Evolutionary conservation across 805 yeast genomes (phyloP), one percentile per base, ranked within the genome.

Genomic region (Candida piceae): DNA sequence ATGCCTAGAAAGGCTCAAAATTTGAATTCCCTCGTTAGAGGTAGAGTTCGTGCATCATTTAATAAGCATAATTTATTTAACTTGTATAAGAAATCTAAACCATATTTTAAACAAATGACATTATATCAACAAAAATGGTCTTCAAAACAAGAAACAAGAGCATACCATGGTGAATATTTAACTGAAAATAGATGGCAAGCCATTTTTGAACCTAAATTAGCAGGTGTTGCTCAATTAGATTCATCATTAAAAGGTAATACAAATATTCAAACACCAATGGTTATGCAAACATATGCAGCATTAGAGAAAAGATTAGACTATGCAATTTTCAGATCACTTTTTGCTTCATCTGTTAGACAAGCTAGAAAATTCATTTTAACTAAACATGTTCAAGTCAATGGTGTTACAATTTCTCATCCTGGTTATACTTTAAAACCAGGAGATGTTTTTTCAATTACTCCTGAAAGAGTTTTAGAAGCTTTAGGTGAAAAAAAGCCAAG

Each of bases 131-230:
- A 90, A 62, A 87, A 88, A 63, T 93, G 95, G 90, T 64, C 72
- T 6, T 81, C 96, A 35, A 90, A 93, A 61, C 82, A 78, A 57
- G 96, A 89, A 57, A 81, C 97, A 7, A 77, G 98, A 64, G 82
- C 90, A 1, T 90, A 90, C 60, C 98, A 90, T 59, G 98, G 98
- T 50, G 97, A 93, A 55, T 86, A 83, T 58, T 60, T 90, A 38
- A 84, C 90, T 1, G 98, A 93, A 59, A 67, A 76, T 15, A 77
- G 89, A 56, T 84, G 88, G 81, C 82, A 83, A 55, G 64, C 77
- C 7, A 60, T 73, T 34, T 89, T 90, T 64, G 67, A 78, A 36
- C 74, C 78, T 17, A 78, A 80, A 41, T 68, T 88, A 48, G 80
- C 83, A 41, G 84, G 94, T 20, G 96, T 87, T 28, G 93, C 95